phyloP scores from a whole-genome alignment of 75 land plant genomes.

The Ceratopteris richardii region DNA sequence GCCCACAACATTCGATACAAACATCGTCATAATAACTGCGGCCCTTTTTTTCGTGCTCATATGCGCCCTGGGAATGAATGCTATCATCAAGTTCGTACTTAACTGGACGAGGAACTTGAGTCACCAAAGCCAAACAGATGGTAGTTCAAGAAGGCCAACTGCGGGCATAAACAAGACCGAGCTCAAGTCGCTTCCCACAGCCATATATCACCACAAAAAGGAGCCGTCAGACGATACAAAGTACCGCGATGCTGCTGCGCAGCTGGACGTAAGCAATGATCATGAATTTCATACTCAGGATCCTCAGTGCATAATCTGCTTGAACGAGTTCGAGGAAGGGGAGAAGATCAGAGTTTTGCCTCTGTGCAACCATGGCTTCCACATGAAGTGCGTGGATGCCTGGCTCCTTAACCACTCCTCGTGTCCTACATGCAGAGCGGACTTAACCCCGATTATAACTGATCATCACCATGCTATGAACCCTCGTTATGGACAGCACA shows the following conservation, averaged over 20 bases:
- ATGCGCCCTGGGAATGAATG: conserved; percentile 49
- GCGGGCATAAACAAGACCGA: conserved; percentile 9
- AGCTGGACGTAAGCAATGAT: too few species aligned
- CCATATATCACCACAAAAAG: conserved; percentile 1
- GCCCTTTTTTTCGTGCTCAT: conserved; percentile 52
- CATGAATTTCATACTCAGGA: too few species aligned
- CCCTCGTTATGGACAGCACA: too few species aligned
- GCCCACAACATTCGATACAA: conserved; percentile 36
- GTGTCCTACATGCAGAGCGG: conserved; percentile 49
- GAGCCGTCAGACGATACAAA: too few species aligned
- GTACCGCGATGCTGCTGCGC: too few species aligned
- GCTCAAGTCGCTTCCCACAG: conserved; percentile 14
- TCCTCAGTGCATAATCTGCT: conserved; percentile 45
- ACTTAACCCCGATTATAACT: too few species aligned
- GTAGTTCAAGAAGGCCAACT: too few species aligned
- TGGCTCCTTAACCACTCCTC: conserved; percentile 40
- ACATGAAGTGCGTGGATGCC: conserved; percentile 27
- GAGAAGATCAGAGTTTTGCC: conserved; percentile 40
- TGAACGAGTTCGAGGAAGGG: conserved; percentile 44
- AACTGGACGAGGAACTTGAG: conserved; percentile 4
- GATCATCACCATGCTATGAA: not conserved
- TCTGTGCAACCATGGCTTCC: conserved; percentile 43
- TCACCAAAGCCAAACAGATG: too few species aligned
- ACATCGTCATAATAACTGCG: conserved; percentile 56
- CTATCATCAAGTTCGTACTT: conserved; percentile 37